phyloP scores from a whole-genome alignment of 352 stramenopile species.

The Phytophthora hybrid region DNA sequence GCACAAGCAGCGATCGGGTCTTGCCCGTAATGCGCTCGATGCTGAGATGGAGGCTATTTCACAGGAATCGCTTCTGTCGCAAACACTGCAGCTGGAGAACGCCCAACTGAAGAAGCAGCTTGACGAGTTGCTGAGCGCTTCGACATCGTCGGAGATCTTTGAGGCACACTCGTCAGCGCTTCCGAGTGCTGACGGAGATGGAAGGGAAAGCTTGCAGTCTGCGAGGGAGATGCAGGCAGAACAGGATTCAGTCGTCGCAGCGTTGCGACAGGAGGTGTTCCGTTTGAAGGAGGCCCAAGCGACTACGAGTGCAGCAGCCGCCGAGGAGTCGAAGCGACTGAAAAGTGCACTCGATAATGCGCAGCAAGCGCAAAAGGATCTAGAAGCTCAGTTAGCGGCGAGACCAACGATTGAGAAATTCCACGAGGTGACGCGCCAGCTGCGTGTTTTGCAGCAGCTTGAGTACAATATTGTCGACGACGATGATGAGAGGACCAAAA shows the following conservation, averaged over 20 bases:
- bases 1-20: constrained; percentile 79
- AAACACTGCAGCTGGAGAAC: constrained; percentile 86
- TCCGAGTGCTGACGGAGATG: constrained; percentile 18
- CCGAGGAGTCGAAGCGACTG: constrained; percentile 41
- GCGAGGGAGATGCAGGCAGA: constrained; percentile 54
- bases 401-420: constrained; percentile 89
- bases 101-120: constrained; percentile 88
- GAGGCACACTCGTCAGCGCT: constrained; percentile 9
- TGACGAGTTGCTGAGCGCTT: constrained; percentile 63
- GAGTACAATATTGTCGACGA: constrained; percentile 90
- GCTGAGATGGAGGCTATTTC: constrained; percentile 92
- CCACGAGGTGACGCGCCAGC: constrained; percentile 89
- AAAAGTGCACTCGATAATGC: constrained; percentile 46
- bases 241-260: constrained; percentile 60
- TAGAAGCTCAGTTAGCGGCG: constrained; percentile 49
- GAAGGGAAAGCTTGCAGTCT: constrained; percentile 23
- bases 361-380: constrained; percentile 40
- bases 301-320: constrained; percentile 33
- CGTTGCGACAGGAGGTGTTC: constrained; percentile 67
- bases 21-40: constrained; percentile 68
- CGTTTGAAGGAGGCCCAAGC: constrained; percentile 59
- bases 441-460: constrained; percentile 94
- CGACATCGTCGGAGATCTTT: constrained; percentile 27
- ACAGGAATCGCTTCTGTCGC: constrained; percentile 82
- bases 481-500: constrained; percentile 51